Percentiles rank a stretch among this genome's conserved stretches.
Evolutionary conservation across 345 rosid genomes (phyloP).

Genomic region (Eucalyptus coolabah): DNA sequence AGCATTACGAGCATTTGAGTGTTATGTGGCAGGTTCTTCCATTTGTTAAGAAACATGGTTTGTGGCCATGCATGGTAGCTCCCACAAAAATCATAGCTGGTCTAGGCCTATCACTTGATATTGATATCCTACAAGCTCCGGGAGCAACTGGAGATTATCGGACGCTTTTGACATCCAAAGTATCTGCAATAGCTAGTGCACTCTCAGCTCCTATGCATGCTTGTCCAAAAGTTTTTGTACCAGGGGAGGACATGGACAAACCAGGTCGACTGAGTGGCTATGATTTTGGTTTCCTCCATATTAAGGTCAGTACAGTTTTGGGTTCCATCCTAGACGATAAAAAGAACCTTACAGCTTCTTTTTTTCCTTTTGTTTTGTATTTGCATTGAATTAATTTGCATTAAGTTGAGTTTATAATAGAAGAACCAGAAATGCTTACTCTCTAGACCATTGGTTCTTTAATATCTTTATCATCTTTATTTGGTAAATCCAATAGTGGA

Average conservation of each 20-base stretch:
- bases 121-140: constrained; percentile 90
- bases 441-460: not conserved
- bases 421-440: not conserved
- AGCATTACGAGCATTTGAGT: not conserved
- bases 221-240: constrained; percentile 66
- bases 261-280: constrained; percentile 76
- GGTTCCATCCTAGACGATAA: not conserved
- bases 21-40: constrained; percentile 45
- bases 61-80: constrained; percentile 97
- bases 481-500: not conserved
- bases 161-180: constrained; percentile 83
- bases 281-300: constrained; percentile 91
- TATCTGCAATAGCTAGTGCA: constrained; percentile 64
- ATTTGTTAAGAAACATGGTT: constrained; percentile 64
- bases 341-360: not conserved
- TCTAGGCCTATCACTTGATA: constrained; percentile 79
- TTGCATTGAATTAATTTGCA: not conserved
- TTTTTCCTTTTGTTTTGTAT: not conserved
- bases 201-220: constrained; percentile 60
- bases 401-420: not conserved
- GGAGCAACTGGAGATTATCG: constrained; percentile 94
- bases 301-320: constrained; percentile 38
- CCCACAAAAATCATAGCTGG: constrained; percentile 98
- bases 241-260: constrained; percentile 71
- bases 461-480: not conserved